Base-by-base conservation (phyloP, 2,329 filamentous ascomycete genomes). In the Ustilaginoidea virens region DNA sequence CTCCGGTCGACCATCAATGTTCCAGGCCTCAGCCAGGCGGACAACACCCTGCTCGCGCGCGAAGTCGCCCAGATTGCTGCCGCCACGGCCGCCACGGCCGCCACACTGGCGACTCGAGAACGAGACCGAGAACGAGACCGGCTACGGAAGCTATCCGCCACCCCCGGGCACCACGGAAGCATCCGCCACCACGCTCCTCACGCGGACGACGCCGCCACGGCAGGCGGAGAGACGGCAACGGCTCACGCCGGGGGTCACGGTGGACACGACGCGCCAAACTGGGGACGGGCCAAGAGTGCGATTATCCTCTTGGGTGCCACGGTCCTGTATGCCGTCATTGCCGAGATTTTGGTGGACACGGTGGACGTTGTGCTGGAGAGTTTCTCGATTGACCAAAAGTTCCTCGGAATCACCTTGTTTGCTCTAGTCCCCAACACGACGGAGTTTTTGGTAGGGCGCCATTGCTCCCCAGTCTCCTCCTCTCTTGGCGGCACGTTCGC, bases 191-290 rank as follows among this genome's bases (percentile, higher is more conserved):
- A 35, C 23, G 17, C 33, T 12, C 31, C 44, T 19, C 55, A 58
- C 10, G 49, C 53, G 5, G 45, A 48, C 12, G 57, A 36, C 5
- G 40, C 36, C 4, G 40, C 36, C 4, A 42, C 37, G 2, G 43
- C 43, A 1, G 49, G 43, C n/a, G 44, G 41, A 3, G 44, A 45
- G 19, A 45, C 47, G 6, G 51, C 46, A 0, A 55, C 55, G 23
- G 43, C 40, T n/a, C 47, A 46, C 22, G 46, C 42, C 23, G 42
- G 38, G 22, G 44, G 54, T 10, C 64, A 66, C 29, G 81, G 80
- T 25, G 86, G 87, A 1, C 92, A 98, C 44, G 90, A 98, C 52
- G 90, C 90, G n/a, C 90, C 90, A 4, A 98, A 98, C 50, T 98
- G 90, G 90, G 82, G 87, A 44, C 76, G 85, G 36, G 70, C 68